A percentile compares a stretch with the other conserved stretches of the same genome.
Conservation (phyloP, 106 monocot genomes). For the Dendrobium officinale region DNA sequence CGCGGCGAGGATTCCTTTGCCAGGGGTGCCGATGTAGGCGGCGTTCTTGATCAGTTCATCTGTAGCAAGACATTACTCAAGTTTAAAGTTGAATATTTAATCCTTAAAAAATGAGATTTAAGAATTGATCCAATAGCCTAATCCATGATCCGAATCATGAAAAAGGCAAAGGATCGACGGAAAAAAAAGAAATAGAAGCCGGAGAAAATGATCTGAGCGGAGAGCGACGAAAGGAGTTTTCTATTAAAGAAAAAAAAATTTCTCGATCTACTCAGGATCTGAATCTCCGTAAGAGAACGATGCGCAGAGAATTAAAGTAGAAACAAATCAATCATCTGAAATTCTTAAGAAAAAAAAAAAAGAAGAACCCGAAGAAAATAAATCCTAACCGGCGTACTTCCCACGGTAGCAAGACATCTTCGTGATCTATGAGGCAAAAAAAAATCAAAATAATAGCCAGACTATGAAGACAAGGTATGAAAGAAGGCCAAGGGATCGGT, state of each 20-base stretch:
- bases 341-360: background rate
- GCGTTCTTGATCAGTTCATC: constrained; percentile 56
- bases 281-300: background rate
- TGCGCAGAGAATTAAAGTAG: no score
- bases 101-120: no score
- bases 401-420: constrained; percentile 2
- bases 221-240: no score
- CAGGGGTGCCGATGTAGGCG: constrained; percentile 54
- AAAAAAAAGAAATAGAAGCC: no score
- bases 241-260: no score
- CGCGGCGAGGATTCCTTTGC: constrained; percentile 62
- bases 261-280: background rate
- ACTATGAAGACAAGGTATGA: background rate
- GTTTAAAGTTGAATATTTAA: no score
- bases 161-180: no score
- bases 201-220: no score
- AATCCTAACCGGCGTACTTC: background rate
- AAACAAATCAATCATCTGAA: background rate
- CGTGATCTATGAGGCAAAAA: background rate
- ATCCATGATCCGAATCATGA: no score
- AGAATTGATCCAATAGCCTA: no score
- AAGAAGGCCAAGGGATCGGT: background rate
- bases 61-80: constrained; percentile 5
- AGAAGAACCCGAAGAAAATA: background rate
- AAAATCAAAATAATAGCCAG: background rate